phyloP scores from a whole-genome alignment of 306 rosid species.

The Rosa persica region DNA sequence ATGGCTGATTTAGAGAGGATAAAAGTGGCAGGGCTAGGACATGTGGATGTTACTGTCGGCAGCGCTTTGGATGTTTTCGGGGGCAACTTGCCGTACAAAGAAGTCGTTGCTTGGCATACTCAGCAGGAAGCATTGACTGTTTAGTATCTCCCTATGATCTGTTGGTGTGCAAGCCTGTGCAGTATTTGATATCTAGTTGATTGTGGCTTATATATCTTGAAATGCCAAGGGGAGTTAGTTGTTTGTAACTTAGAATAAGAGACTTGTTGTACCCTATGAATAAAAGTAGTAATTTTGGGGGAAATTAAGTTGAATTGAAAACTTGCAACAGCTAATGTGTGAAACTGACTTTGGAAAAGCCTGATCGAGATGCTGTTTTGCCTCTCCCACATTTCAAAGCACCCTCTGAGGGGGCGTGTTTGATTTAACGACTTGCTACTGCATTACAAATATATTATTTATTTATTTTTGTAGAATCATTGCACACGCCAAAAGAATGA shows the following conservation, averaged over 20 bases:
- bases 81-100: slow-evolving; percentile 57
- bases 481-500: too few relatives aligned
- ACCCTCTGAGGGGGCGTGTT: too few relatives aligned
- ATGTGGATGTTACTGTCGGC: slow-evolving; percentile 79
- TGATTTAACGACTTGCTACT: too few relatives aligned
- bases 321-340: too few relatives aligned
- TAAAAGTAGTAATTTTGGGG: neutral
- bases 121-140: slow-evolving; percentile 43
- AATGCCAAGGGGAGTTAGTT: neutral
- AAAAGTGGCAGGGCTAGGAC: slow-evolving; percentile 64
- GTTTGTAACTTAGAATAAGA: neutral
- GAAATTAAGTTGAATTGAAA: neutral
- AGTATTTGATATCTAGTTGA: neutral
- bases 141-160: slow-evolving; percentile 18
- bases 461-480: too few relatives aligned
- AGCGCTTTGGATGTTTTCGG: slow-evolving; percentile 91
- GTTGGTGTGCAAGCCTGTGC: neutral
- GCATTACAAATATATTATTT: too few relatives aligned
- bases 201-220: neutral
- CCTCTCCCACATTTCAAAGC: too few relatives aligned
- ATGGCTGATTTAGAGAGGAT: slow-evolving; percentile 86
- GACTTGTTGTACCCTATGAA: neutral
- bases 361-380: too few relatives aligned
- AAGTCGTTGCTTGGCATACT: slow-evolving; percentile 82
- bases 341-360: too few relatives aligned